These are phyloP conservation scores for Chlamydomonas asymmetrica DNA, from an alignment of 139 green algal species.

Conservation along the genomic window DNA sequence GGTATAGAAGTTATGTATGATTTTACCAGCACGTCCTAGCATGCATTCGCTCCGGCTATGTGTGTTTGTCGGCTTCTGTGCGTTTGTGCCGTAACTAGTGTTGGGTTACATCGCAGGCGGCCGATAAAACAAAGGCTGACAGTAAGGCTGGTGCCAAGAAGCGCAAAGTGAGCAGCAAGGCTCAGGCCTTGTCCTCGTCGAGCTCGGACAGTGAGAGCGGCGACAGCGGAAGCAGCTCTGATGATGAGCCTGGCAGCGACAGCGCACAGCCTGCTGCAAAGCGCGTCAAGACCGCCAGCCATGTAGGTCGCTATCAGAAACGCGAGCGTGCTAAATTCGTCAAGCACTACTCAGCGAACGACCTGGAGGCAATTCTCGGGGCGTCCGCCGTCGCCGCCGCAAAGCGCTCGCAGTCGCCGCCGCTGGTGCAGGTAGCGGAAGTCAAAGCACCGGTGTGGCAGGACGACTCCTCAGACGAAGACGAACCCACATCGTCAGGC, in stretches of 20 bases:
- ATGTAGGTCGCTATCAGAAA: conserved; percentile 69
- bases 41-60: too few relatives aligned
- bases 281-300: conserved; percentile 44
- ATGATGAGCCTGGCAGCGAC: not conserved
- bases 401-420: conserved; percentile 5
- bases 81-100: too few relatives aligned
- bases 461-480: not conserved
- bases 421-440: not conserved
- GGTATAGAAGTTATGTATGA: too few relatives aligned
- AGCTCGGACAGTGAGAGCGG: conserved; percentile 1
- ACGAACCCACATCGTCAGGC: too few relatives aligned
- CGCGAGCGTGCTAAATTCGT: conserved; percentile 73
- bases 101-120: too few relatives aligned
- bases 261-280: not conserved
- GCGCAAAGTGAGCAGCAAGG: conserved; percentile 10
- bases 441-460: not conserved
- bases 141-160: conserved; percentile 5
- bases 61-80: too few relatives aligned
- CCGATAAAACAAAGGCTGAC: not conserved
- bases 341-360: conserved; percentile 66
- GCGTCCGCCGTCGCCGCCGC: too few relatives aligned
- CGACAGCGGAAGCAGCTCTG: not conserved
- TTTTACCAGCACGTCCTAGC: too few relatives aligned
- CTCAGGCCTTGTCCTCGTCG: not conserved
- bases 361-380: conserved; percentile 83